Evolutionary conservation across 2,329 filamentous ascomycete species (phyloP), one percentile per base, ranked within the genome.

Genomic region (Trichoderma semiorbis): DNA sequence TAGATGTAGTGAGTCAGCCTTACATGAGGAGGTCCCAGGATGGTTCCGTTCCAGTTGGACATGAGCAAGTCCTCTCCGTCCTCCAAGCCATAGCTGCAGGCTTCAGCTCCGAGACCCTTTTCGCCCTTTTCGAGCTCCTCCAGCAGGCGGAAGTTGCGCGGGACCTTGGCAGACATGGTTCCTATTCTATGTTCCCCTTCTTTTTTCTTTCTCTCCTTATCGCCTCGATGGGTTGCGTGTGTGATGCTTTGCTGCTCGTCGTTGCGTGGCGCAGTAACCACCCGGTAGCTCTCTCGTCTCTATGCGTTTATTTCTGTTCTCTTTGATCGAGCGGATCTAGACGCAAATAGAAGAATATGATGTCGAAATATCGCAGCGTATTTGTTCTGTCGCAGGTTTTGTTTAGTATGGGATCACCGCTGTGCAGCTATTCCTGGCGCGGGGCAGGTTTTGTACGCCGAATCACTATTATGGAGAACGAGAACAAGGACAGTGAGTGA

Each of bases 51-150:
- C 96, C 96, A 99, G 86, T 98, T 94, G 75, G 93, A 95, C 95
- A 99, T 97, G 82, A 96, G 89, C 75, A 98, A 89, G 79, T 99
- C 96, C 80, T 98, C 95, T 62, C 93, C 91, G 81, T 98, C 94
- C 75, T 95, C 94, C 71, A 99, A 89, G 78, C 96, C 96, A 78
- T 98, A 98, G 58, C 96, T 98, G 85, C 95, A 98, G 74, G 95
- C 95, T 85, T 98, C 96, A 81, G 95, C 94, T 79, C 96, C 95
- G 74, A 96, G 88, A 74, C 96, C 96, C 84, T 99, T 99, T 86
- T 99, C 96, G 79, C 96, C 96, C 86, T 98, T 98, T 86, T 99
- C 96, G 24, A 99, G 88, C 90, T 99, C 96, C 83, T 98, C 96
- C 71, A 99, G 88, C 76, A 99, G 89, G 80, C 95, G 92, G 82